Conservation (phyloP, 2,329 filamentous ascomycete species). For the Apiospora hydei region DNA sequence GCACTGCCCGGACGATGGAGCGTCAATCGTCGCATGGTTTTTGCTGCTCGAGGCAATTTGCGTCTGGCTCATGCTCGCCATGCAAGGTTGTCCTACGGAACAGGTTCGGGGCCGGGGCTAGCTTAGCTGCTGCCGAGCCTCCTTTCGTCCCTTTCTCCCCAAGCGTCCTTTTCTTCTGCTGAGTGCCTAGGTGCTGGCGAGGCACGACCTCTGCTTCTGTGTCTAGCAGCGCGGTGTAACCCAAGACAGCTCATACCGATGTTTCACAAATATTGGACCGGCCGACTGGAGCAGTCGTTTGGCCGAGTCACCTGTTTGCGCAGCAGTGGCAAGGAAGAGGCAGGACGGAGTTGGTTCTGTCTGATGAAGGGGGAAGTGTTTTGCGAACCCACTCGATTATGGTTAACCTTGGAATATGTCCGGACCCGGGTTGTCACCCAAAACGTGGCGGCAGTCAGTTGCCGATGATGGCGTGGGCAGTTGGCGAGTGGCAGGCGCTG, state of each 20-base stretch:
- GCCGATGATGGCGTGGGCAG: not conserved
- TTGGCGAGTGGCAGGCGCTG: not conserved
- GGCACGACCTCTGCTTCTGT: not conserved
- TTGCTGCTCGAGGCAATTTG: slow-evolving; percentile 15
- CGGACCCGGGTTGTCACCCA: slow-evolving; percentile 3
- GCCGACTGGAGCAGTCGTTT: not conserved
- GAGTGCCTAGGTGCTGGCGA: not conserved
- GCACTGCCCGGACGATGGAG: slow-evolving; percentile 20
- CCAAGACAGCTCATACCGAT: slow-evolving; percentile 17
- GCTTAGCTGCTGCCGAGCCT: not conserved
- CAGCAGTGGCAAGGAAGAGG: not conserved
- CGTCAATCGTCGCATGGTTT: slow-evolving; percentile 17
- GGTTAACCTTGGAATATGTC: slow-evolving; percentile 16
- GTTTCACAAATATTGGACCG: slow-evolving; percentile 20
- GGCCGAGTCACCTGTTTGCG: not conserved
- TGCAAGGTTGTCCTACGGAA: slow-evolving; percentile 12
- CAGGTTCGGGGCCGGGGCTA: not conserved
- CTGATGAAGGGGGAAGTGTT: slow-evolving; percentile 4
- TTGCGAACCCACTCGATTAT: not conserved
- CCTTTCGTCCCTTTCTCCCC: not conserved
- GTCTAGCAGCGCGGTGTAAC: slow-evolving; percentile 3
- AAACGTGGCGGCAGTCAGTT: slow-evolving; percentile 3
- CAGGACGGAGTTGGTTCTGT: not conserved
- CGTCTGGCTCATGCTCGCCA: slow-evolving; percentile 17
- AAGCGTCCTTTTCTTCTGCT: not conserved